Percentiles rank a stretch among this genome's conserved stretches.
These are phyloP conservation scores for Entrophospora sp. DNA, from an alignment of 192 early-diverging fungal genomes.

Conservation along the genomic window DNA sequence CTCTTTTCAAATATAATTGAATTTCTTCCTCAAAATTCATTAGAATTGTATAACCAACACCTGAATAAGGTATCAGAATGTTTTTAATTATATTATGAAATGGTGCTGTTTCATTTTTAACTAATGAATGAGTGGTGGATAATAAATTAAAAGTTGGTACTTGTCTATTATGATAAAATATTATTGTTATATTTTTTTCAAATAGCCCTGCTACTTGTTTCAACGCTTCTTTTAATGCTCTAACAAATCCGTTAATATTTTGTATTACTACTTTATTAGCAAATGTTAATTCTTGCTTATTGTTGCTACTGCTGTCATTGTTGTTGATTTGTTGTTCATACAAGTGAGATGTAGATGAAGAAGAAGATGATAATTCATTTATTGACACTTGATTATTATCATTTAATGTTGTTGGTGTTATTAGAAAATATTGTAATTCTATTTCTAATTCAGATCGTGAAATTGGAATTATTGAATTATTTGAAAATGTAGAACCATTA, in stretches of 20 bases:
- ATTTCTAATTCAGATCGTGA: background rate
- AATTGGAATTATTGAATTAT: background rate
- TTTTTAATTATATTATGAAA: background rate
- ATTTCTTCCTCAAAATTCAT: conserved; percentile 8
- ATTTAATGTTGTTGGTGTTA: background rate
- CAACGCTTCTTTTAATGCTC: background rate
- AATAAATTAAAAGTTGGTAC: background rate
- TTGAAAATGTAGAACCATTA: background rate
- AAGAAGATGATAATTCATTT: background rate
- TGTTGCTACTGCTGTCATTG: too few species aligned
- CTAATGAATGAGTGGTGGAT: background rate
- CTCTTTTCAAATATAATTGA: background rate
- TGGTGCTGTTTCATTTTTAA: background rate
- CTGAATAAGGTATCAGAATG: background rate
- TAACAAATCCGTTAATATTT: conserved; percentile 11
- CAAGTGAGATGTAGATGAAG: background rate
- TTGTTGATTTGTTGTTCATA: too few species aligned
- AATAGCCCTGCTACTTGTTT: background rate
- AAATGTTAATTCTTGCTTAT: background rate
- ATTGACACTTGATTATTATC: background rate
- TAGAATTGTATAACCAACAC: conserved; percentile 6
- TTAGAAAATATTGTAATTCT: conserved; percentile 8
- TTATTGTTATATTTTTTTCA: background rate
- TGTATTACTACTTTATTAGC: conserved; percentile 4
- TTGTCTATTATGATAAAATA: conserved; percentile 9